Base-by-base conservation (phyloP, 2,329 filamentous ascomycete species). In the Anthostomella pinea region DNA sequence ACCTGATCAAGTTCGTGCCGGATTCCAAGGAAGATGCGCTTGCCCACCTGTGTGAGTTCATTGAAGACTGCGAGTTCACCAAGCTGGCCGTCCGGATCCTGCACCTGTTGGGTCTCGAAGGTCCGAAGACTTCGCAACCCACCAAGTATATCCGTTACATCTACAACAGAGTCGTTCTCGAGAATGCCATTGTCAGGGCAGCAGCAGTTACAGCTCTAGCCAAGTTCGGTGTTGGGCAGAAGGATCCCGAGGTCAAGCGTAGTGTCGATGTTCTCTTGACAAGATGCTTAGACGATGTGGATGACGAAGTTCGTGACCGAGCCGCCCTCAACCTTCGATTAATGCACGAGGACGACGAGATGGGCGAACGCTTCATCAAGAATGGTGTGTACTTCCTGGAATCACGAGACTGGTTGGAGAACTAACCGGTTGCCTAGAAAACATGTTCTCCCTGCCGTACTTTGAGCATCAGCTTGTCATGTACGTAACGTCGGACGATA, bases 121-220 rank as follows among this genome's bases (percentile, higher is more conserved):
- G 93, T 1, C 93, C 93, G 46, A 95, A 93, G 70, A 96, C 91
- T 3, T 83, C 87, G 11, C 87, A 96, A 55, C 93, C 93, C 0
- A 97, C 93, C 38, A 97, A 98, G 74, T 98, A 96, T 64, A 95
- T 98, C 53, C 87, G 93, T 39, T 98, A 97, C 66, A 98, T 98
- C 59, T 98, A 98, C 73, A 98, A 98, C 70, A 81, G 93, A 41
- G 91, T 98, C 15, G 93, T 98, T 11, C 70, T 98, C 34, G 93
- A 98, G 67, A 98, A 98, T 60, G 89, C 93, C 25, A 89, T 96
- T 46, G 90, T 98, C 14, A 80, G 93, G 52, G 93, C 93, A 31
- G 90, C 93, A 8, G 93, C 93, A 34, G 94, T 97, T 16, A 97
- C 93, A 16, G 93, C 93, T 3, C 69, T 98, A 45, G 88, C 91